These are phyloP conservation scores for Fragilaria radians DNA, from an alignment of 108 stramenopile species.

Conservation along the genomic window DNA sequence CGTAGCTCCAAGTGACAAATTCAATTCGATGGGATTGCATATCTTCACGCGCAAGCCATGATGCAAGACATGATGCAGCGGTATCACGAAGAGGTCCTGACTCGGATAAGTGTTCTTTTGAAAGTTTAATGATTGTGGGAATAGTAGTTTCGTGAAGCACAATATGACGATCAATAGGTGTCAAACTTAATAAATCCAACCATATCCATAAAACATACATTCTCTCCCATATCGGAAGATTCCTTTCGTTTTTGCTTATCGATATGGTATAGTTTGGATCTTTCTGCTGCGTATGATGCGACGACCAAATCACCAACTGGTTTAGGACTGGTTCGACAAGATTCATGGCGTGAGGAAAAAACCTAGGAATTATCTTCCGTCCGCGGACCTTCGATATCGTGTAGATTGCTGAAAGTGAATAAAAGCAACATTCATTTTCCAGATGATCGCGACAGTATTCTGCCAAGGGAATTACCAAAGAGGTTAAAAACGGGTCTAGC, in stretches of 20 bases:
- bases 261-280: too few species aligned
- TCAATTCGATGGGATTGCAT: conserved; percentile 65
- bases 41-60: conserved; percentile 90
- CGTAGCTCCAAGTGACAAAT: conserved; percentile 68
- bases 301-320: too few species aligned
- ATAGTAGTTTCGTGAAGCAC: conserved; percentile 49
- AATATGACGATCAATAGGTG: conserved; percentile 90
- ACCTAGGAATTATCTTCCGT: conserved; percentile 74
- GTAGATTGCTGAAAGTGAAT: conserved; percentile 65
- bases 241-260: too few species aligned
- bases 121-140: conserved; percentile 32
- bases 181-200: conserved; percentile 89
- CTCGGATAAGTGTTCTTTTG: conserved; percentile 57
- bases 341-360: conserved; percentile 86
- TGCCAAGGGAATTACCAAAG: conserved; percentile 43
- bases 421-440: conserved; percentile 12
- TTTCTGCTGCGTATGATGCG: too few species aligned
- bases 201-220: conserved; percentile 93
- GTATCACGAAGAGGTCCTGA: conserved; percentile 89
- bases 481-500: conserved; percentile 77
- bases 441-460: conserved; percentile 17
- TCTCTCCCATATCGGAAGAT: too few species aligned
- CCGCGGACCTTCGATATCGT: conserved; percentile 91
- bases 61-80: conserved; percentile 85
- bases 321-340: conserved; percentile 88